Base-by-base conservation (phyloP, 1,139 yeast genomes). In the Saccharomyces hybrid region DNA sequence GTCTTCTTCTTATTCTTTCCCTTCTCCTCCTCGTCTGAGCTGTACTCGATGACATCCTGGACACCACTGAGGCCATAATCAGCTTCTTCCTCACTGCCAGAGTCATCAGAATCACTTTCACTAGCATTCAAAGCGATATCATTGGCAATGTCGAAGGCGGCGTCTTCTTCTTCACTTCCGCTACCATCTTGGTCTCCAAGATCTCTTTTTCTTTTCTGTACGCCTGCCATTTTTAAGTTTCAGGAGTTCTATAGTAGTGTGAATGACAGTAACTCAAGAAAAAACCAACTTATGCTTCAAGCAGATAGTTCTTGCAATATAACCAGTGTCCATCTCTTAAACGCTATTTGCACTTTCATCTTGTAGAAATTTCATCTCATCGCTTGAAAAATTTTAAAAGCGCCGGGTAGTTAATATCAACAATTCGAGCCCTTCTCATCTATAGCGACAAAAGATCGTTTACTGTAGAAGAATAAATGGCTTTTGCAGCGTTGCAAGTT, bases 121-220 rank as follows among this genome's bases (percentile, higher is more conserved):
- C 75, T 79, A 29, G 75, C 71, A 52, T 72, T 73, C 46, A 82
- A 68, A 1, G 86, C 88, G 53, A 87, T 76, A 49, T 83, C 76
- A 42, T 80, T 75, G 42, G 90, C 85, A 64, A 88, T 86, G 68
- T 87, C 91, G 65, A 74, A 78, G 44, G 44, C 44, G 24, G 19
- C 19, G 44, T 38, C 44, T 19, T 38, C 44, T 19, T 21, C 46
- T 19, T 14, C 32, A 24, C 19, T 38, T 16, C 26, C 44, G 12
- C 2, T 27, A 19, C 24, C 24, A 38, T 47, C 52, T 31, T 26
- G 11, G 11, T 49, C 32, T 47, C 14, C 48, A 11, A 47, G 32
- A 47, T 47, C 19, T 21, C 32, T 47, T 16, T 12, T 47, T 4
- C 32, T 26, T 16, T 47, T 47, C 48, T 28, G 48, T 21, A 47